Percentiles rank a stretch among this genome's conserved stretches.
Evolutionary conservation across 306 rosid species (phyloP).

Genomic region (Lagenaria siceraria): DNA sequence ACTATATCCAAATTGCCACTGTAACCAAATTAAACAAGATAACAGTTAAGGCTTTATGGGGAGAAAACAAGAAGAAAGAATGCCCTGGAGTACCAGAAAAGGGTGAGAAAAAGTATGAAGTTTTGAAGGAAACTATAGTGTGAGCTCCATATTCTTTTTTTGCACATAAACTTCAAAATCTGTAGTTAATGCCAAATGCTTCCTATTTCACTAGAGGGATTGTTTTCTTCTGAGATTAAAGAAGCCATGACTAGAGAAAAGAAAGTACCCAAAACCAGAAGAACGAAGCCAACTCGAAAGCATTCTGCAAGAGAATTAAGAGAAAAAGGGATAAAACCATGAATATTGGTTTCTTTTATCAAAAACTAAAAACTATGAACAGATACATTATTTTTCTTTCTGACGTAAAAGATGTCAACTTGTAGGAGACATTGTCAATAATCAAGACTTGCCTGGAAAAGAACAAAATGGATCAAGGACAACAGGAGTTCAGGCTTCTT

Average conservation of each 20-base stretch:
- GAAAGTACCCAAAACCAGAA: constrained; percentile 97
- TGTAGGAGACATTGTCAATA: background rate
- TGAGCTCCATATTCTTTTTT: background rate
- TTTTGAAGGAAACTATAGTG: background rate
- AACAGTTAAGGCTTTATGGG: constrained; percentile 7
- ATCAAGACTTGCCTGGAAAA: constrained; percentile 62
- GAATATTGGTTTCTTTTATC: background rate
- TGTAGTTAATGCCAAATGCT: background rate
- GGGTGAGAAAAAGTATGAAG: background rate
- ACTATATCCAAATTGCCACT: constrained; percentile 94
- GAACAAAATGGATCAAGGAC: constrained; percentile 86
- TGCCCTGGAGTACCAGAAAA: background rate
- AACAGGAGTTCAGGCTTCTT: constrained; percentile 83
- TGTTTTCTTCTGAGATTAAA: background rate
- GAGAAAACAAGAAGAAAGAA: background rate
- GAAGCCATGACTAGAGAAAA: constrained; percentile 9
- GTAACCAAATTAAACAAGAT: constrained; percentile 22
- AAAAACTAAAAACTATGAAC: background rate
- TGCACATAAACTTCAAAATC: background rate
- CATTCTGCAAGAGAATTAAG: constrained; percentile 52
- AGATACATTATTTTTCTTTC: background rate
- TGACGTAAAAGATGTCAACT: background rate
- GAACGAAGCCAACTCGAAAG: constrained; percentile 93
- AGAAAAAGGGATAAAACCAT: background rate
- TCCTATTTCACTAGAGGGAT: background rate